Evolutionary conservation across 2,329 filamentous ascomycete species (phyloP).

Genomic region (Bertia moriformis): DNA sequence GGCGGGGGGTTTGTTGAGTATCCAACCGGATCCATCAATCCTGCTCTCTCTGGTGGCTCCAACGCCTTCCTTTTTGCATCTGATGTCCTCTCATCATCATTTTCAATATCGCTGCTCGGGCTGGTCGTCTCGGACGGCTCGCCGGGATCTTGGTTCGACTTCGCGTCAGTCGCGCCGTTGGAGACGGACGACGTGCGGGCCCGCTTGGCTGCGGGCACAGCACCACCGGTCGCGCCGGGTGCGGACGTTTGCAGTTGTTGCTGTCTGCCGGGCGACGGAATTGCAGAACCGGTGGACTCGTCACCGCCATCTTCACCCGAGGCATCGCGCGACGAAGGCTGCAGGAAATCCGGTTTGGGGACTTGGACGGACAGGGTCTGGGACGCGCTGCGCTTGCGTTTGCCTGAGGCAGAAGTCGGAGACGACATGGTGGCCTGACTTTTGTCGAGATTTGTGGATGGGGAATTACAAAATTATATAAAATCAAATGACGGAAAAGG

Average conservation of each 20-base stretch:
- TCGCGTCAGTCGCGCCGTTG: constrained; percentile 22
- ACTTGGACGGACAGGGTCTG: constrained; percentile 17
- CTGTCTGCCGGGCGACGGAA: constrained; percentile 24
- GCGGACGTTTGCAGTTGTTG: constrained; percentile 35
- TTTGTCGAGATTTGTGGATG: not conserved
- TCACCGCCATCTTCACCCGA: constrained; percentile 71
- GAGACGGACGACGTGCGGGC: constrained; percentile 53
- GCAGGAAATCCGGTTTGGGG: constrained; percentile 29
- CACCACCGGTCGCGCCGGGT: constrained; percentile 17
- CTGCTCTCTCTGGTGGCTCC: constrained; percentile 63
- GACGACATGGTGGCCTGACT: not conserved
- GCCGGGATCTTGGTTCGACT: constrained; percentile 40
- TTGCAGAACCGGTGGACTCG: constrained; percentile 43
- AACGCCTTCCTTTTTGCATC: constrained; percentile 32
- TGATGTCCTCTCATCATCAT: constrained; percentile 25
- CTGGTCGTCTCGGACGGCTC: constrained; percentile 59
- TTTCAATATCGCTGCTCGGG: constrained; percentile 51
- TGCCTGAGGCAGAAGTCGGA: constrained; percentile 23
- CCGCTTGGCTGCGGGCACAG: constrained; percentile 56
- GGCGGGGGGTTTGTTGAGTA: constrained; percentile 88
- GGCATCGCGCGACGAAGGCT: constrained; percentile 67
- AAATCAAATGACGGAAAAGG: not conserved
- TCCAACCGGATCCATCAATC: constrained; percentile 68
- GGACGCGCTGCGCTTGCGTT: constrained; percentile 62
- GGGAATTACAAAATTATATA: not conserved